Base-by-base conservation (phyloP, 345 rosid species). In the Citrus australasica region DNA sequence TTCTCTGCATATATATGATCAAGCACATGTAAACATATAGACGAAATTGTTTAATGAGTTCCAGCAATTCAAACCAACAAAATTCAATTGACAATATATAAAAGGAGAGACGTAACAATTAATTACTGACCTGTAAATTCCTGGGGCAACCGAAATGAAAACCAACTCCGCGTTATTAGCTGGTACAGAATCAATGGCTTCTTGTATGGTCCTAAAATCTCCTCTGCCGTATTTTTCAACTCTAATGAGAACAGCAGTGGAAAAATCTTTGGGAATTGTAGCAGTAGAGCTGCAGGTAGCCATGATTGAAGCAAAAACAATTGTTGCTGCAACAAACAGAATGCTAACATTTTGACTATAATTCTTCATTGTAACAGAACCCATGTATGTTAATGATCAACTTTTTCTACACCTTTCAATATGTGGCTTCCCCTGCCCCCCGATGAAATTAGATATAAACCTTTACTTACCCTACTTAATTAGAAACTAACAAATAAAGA, bases 141-240 rank as follows among this genome's bases (percentile, higher is more conserved):
- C 95, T 14, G 97, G 91, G 73, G 88, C 88, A 72, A 93, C 94
- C 85, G 77, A 85, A 71, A 93, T 88, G 86, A 81, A 87, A 71
- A 87, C 79, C 67, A 77, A 70, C 9, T 88, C 82, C 9, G 85
- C 58, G 67, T 90, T 90, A 11, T 80, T 77, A 14, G 91, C 77
- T 14, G 97, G 93, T 58, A 93, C 86, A 7, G 88, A 79, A 32
- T 91, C 92, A 53, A 93, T 81, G 53, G 97, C 97, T 7, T 84
- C 95, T 75, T 93, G 94, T 72, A 93, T 89, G 69, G 79, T 89
- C 67, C 13, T 78, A 63, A 86, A 91, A 75, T 91, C 91, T 78
- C 95, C 94, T n/a, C 85, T 86, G 13, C 98, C 95, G 0, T 91
- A 84, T 37, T 87, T 90, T 82, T 93, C 98, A 51, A 93, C 96